Evolutionary conservation across 805 yeast species (phyloP).

Genomic region (Nakazawaea sp.): DNA sequence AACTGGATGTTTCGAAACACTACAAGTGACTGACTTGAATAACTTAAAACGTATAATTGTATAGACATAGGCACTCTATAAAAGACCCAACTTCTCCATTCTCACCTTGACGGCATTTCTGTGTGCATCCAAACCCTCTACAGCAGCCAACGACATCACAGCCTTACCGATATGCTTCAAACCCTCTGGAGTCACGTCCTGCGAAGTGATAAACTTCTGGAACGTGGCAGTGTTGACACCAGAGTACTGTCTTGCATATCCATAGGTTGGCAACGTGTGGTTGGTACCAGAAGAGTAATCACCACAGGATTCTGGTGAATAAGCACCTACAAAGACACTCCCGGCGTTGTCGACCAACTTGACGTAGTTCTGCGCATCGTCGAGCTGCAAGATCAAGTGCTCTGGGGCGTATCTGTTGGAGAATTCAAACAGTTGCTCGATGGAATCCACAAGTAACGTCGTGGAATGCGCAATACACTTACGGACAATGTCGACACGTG

Average conservation of each 20-base stretch:
- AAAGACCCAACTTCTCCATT: constrained; percentile 71
- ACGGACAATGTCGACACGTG: constrained; percentile 90
- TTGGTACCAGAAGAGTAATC: constrained; percentile 98
- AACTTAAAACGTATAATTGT: too few relatives aligned
- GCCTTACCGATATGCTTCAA: constrained; percentile 88
- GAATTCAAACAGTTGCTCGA: constrained; percentile 78
- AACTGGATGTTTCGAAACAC: too few relatives aligned
- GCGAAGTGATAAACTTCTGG: constrained; percentile 92
- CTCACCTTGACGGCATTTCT: constrained; percentile 94
- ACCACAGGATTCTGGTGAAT: constrained; percentile 97
- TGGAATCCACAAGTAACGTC: constrained; percentile 58
- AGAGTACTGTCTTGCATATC: constrained; percentile 94
- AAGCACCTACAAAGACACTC: constrained; percentile 91
- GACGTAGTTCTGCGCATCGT: constrained; percentile 69
- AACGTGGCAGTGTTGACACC: constrained; percentile 96
- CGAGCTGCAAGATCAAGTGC: constrained; percentile 88
- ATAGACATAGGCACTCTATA: too few relatives aligned
- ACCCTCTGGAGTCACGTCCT: constrained; percentile 82
- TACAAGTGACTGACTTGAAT: too few relatives aligned
- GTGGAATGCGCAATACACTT: constrained; percentile 90
- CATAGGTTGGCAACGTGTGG: constrained; percentile 97
- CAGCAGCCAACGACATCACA: constrained; percentile 90
- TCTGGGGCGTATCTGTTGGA: constrained; percentile 96
- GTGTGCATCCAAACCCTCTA: constrained; percentile 96
- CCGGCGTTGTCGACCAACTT: constrained; percentile 86